phyloP scores from a whole-genome alignment of 768 basidiomycete species.

The Amanita muscaria region DNA sequence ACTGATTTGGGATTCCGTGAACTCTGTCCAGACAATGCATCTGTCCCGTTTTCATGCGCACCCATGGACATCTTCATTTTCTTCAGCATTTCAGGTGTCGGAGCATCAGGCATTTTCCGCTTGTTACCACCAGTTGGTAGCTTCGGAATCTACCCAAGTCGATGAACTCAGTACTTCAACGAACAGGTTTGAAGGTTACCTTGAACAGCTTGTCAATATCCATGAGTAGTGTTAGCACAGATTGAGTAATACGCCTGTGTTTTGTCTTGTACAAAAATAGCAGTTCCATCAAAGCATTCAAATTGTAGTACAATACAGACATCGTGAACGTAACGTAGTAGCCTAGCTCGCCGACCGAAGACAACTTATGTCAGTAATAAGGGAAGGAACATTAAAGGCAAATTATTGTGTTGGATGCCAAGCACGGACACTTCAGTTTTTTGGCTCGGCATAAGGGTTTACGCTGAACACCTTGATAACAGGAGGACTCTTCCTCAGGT shows the following conservation, averaged over 20 bases:
- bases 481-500: conserved; percentile 91
- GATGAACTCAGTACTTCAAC: neutral
- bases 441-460: conserved; percentile 73
- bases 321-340: neutral
- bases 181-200: conserved; percentile 18
- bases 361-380: conserved; percentile 2
- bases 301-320: neutral
- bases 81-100: conserved; percentile 76
- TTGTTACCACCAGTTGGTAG: conserved; percentile 57
- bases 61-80: conserved; percentile 54
- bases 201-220: conserved; percentile 47
- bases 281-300: conserved; percentile 4
- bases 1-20: conserved; percentile 29
- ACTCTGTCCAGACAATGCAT: conserved; percentile 7
- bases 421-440: conserved; percentile 24
- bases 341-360: neutral
- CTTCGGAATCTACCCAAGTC: conserved; percentile 47
- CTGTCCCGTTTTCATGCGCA: conserved; percentile 8
- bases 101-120: conserved; percentile 67
- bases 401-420: too few relatives aligned
- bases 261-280: neutral
- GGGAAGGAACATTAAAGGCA: neutral
- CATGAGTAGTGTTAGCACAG: conserved; percentile 20
- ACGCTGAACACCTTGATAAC: conserved; percentile 97
- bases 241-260: neutral